phyloP scores from a whole-genome alignment of 2,329 filamentous ascomycete genomes.

The Xylariaceae sp. region DNA sequence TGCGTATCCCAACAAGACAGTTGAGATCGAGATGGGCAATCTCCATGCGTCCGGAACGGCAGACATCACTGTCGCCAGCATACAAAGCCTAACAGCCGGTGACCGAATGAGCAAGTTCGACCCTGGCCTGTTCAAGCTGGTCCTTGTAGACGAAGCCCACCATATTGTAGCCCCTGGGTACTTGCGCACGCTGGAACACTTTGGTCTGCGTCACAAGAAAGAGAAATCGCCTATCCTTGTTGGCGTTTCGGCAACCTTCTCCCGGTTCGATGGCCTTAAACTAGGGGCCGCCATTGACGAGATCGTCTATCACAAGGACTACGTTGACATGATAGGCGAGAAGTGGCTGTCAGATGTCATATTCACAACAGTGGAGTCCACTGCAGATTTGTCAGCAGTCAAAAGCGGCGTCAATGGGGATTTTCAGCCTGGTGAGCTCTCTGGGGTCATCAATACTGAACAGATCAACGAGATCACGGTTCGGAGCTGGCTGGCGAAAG shows the following conservation, averaged over 20 bases:
- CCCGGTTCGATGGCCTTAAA: slow-evolving; percentile 74
- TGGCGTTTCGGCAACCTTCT: slow-evolving; percentile 79
- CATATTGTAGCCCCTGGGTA: slow-evolving; percentile 88
- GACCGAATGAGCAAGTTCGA: slow-evolving; percentile 79
- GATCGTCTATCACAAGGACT: slow-evolving; percentile 87
- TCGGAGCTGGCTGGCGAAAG: slow-evolving; percentile 77
- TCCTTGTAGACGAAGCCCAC: slow-evolving; percentile 94
- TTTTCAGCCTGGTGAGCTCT: slow-evolving; percentile 73
- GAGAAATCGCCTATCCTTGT: slow-evolving; percentile 63
- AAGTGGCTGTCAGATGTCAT: slow-evolving; percentile 90
- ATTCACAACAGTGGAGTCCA: slow-evolving; percentile 86
- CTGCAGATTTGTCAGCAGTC: slow-evolving; percentile 71
- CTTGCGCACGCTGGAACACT: slow-evolving; percentile 68
- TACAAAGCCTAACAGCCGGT: slow-evolving; percentile 75
- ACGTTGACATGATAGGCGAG: slow-evolving; percentile 62
- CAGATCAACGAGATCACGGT: slow-evolving; percentile 79
- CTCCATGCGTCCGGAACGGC: slow-evolving; percentile 70
- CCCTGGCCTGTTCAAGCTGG: slow-evolving; percentile 72
- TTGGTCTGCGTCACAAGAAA: slow-evolving; percentile 54
- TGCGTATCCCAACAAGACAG: slow-evolving; percentile 71
- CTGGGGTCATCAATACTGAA: slow-evolving; percentile 73
- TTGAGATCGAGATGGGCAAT: slow-evolving; percentile 90
- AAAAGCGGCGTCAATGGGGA: slow-evolving; percentile 63
- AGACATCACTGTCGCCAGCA: slow-evolving; percentile 89
- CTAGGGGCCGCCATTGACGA: slow-evolving; percentile 85